Evolutionary conservation across 169 alveolate genomes (phyloP).

Genomic region (Plasmodium blacklocki): DNA sequence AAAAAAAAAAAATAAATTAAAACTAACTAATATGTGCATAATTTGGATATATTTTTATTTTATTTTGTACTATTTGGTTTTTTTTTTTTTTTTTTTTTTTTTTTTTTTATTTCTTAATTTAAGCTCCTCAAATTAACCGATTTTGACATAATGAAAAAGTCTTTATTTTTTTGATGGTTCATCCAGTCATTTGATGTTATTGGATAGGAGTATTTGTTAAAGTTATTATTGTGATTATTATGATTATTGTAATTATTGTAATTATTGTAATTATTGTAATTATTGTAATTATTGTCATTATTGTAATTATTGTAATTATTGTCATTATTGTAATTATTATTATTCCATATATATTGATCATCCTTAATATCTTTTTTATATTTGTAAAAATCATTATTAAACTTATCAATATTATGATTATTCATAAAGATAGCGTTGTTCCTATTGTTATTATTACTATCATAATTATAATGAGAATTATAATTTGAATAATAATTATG

Average conservation of each 20-base stretch:
- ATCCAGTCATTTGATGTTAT: constrained; percentile 34
- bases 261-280: constrained; percentile 3
- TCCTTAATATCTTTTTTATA: constrained; percentile 46
- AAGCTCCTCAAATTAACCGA: constrained; percentile 64
- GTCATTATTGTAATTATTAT: constrained; percentile 4
- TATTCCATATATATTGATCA: constrained; percentile 58
- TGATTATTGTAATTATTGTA: constrained; percentile 37
- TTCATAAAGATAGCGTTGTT: neutral
- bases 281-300: neutral
- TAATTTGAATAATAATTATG: neutral
- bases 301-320: constrained; percentile 10
- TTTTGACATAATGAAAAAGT: constrained; percentile 51
- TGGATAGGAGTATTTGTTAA: constrained; percentile 35
- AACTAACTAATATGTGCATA: neutral
- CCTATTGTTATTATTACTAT: neutral
- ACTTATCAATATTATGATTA: constrained; percentile 1
- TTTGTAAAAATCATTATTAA: constrained; percentile 19
- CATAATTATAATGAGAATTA: constrained; percentile 1
- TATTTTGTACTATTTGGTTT: neutral
- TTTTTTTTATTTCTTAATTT: constrained; percentile 4
- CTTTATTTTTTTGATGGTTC: constrained; percentile 26
- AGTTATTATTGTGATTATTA: constrained; percentile 25
- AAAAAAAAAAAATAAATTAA: neutral
- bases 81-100: neutral
- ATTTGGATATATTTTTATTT: neutral